Evolutionary conservation across 2,329 filamentous ascomycete species (phyloP), one percentile per base, ranked within the genome.

Genomic region (Cercospora sesami): DNA sequence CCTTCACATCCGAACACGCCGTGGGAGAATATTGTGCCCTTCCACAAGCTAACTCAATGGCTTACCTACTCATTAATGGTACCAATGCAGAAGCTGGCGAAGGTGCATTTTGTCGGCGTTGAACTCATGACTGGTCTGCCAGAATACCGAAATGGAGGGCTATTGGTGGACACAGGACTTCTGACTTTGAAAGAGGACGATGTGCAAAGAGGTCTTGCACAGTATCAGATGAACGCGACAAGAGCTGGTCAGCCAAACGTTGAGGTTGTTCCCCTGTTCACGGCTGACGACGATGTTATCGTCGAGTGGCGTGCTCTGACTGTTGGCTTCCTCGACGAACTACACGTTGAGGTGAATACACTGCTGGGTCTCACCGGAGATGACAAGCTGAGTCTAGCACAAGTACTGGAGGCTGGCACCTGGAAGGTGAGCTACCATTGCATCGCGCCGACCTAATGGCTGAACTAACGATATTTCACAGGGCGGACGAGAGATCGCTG

Each of bases 11-110:
- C 89, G 72, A 86, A 86, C 6, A 83, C 89, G 72, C 85, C 88
- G 0, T 93, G 91, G 90, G 91, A 94, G 78, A 90, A 86, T 73
- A 94, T 96, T 74, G 87, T 94, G 10, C 93, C 93, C 0, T 96
- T 97, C 82, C 94, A 97, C 83, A 97, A 96, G 81, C 86, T 96
- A 39, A 96, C 93, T 0, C 93, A 97, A 79, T 97, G 94, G 94
- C 89, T 97, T 65, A 92, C 91, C 60, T 97, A 97, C 81, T 96
- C 93, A 2, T 86, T 97, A 65, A 96, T 96, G 91, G 90, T 93
- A 26, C 93, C 93, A 0, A 96, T 97, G 90, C 87, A 90, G 65
- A 91, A 89, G 72, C 80, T 96, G 23, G 88, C 96, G 74, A 87
- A 90, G 66, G 89, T 96, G 68, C 88, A 93, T 72, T 95, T 95